Conservation (phyloP, 2,329 filamentous ascomycete genomes). For the Podosphaera xanthii region DNA sequence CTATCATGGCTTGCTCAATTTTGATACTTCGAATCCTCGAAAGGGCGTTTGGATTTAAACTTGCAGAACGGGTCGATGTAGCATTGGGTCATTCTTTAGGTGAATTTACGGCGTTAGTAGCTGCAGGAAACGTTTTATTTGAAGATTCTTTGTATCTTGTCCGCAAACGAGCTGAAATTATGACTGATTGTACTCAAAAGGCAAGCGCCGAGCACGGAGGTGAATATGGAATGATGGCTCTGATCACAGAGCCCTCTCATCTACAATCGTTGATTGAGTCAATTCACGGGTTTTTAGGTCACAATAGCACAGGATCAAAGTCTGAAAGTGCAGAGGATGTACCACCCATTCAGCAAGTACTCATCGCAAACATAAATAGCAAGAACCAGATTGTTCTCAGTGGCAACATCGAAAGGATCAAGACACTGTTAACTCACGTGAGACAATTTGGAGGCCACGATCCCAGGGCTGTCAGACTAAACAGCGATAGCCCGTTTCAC, state of each 20-base stretch:
- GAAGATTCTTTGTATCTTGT: slow-evolving; percentile 58
- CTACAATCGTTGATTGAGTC: slow-evolving; percentile 45
- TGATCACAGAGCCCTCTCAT: slow-evolving; percentile 68
- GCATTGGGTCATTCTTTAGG: slow-evolving; percentile 79
- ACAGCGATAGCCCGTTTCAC: slow-evolving; percentile 77
- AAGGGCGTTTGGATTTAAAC: slow-evolving; percentile 57
- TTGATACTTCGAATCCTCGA: slow-evolving; percentile 76
- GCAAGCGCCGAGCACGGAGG: slow-evolving; percentile 47
- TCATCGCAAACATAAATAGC: slow-evolving; percentile 84
- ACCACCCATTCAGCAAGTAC: slow-evolving; percentile 63
- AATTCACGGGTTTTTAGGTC: slow-evolving; percentile 58
- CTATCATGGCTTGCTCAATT: slow-evolving; percentile 87
- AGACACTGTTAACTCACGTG: slow-evolving; percentile 60
- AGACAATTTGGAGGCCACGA: slow-evolving; percentile 81
- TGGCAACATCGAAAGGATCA: slow-evolving; percentile 65
- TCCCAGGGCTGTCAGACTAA: slow-evolving; percentile 64
- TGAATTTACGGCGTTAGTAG: slow-evolving; percentile 78
- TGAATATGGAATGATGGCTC: slow-evolving; percentile 82
- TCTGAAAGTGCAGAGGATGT: slow-evolving; percentile 43
- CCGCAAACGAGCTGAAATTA: slow-evolving; percentile 53
- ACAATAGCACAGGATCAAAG: slow-evolving; percentile 39
- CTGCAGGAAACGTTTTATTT: slow-evolving; percentile 59
- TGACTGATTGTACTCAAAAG: slow-evolving; percentile 51
- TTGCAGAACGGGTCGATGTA: slow-evolving; percentile 49
- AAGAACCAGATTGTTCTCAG: slow-evolving; percentile 92